Base-by-base conservation (phyloP, 192 early-diverging fungal species). In the Glomus cerebriforme region DNA sequence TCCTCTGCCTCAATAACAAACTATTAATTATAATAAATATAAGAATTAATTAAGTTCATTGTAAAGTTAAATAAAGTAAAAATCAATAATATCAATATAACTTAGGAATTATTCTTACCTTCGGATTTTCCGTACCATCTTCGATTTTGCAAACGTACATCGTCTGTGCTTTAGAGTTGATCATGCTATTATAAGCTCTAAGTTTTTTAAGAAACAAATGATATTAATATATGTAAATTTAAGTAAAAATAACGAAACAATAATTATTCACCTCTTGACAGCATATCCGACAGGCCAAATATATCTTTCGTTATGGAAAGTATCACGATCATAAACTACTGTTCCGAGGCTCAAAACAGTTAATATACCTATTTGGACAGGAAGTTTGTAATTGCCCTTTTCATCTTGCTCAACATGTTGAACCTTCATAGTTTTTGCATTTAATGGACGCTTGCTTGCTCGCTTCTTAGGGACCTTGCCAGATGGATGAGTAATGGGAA, bases 201-300 rank as follows among this genome's bases (percentile, higher is more conserved):
- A 12, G 2, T 43, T 43, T n/a, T 49, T 58, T 63, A 81, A 70
- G 31, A 47, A 7, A 37, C 31, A 22, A 27, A 70, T n/a, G 31
- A 58, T 22, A 45, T 47, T 66, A 66, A 47, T 66, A 31, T 2
- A 8, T 27, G 17, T 34, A 35, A 59, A 60, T 63, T 2, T 27
- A 49, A 32, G 7, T 24, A 17, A 54, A 39, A 32, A 60, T 59
- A 39, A 3, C 15, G 19, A 15, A 47, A 34, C 15, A 29, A 54
- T 19, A 49, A 29, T 17, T 6, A 35, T 37, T 78, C 79, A 86
- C 85, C 85, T 81, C 79, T 70, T 83, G 7, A 92, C 88, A 5
- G 86, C 91, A 83, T 95, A 98, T 9, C 96, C 96, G 3, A 97
- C 92, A 1, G 96, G 96, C 86, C 89, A 98, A 54, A 98, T 97